Conservation (phyloP, 768 basidiomycete genomes). For the Lactarius akahatsu region DNA sequence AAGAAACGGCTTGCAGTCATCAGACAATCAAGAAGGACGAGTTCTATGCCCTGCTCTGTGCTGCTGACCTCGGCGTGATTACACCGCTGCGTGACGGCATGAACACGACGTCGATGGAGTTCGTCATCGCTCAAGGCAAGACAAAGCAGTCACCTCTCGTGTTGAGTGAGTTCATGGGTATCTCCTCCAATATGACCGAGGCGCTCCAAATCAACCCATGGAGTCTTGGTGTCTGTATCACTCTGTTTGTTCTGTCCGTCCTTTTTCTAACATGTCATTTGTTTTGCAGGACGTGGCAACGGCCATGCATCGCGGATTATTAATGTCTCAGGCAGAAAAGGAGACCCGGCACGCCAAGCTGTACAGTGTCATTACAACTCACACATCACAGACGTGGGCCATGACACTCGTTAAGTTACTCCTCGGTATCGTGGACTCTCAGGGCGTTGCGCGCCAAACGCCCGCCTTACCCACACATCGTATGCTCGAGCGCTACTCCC, state of each 20-base stretch:
- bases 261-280: slow-evolving; percentile 9
- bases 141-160: slow-evolving; percentile 85
- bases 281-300: slow-evolving; percentile 70
- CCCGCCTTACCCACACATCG: slow-evolving; percentile 69
- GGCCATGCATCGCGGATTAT: slow-evolving; percentile 84
- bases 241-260: neutral
- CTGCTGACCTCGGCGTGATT: slow-evolving; percentile 92
- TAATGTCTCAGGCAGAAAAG: slow-evolving; percentile 80
- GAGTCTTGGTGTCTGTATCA: slow-evolving; percentile 74
- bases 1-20: slow-evolving; percentile 54
- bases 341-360: slow-evolving; percentile 67
- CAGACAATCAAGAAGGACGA: slow-evolving; percentile 97
- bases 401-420: slow-evolving; percentile 86
- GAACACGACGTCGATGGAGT: slow-evolving; percentile 99
- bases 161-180: slow-evolving; percentile 97
- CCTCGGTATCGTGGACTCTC: slow-evolving; percentile 72
- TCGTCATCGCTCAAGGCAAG: slow-evolving; percentile 88
- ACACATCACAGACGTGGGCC: slow-evolving; percentile 96
- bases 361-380: slow-evolving; percentile 83
- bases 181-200: slow-evolving; percentile 86
- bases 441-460: slow-evolving; percentile 79
- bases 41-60: slow-evolving; percentile 91
- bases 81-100: slow-evolving; percentile 96
- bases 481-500: slow-evolving; percentile 60
- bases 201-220: slow-evolving; percentile 94